Conservation (phyloP, 2,329 filamentous ascomycete genomes). For the Cryphonectria parasitica region DNA sequence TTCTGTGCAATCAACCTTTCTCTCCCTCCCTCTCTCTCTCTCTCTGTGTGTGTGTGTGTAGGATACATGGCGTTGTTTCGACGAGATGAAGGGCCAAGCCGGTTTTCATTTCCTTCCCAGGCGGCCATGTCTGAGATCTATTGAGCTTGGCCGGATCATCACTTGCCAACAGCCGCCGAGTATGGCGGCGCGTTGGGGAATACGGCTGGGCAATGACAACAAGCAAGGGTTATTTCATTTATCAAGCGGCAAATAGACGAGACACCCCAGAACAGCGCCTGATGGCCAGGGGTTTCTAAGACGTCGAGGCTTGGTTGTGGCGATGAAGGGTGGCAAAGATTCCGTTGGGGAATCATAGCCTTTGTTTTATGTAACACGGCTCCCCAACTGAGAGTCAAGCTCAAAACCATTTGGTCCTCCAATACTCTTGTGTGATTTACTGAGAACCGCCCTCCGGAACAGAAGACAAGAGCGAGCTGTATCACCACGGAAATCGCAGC, state of each 20-base stretch:
- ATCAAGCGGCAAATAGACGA: not conserved
- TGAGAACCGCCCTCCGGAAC: not conserved
- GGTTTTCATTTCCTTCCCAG: constrained; percentile 9
- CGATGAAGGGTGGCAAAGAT: not conserved
- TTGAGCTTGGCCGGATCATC: not conserved
- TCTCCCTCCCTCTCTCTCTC: not conserved
- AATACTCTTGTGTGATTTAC: not conserved
- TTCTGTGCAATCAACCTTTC: not conserved
- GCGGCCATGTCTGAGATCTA: constrained; percentile 6
- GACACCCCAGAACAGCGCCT: not conserved
- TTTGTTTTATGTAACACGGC: not conserved
- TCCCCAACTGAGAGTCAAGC: not conserved
- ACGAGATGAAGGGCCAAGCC: constrained; percentile 3
- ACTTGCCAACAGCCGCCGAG: not conserved
- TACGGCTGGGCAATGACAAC: not conserved
- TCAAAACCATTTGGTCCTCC: too few relatives aligned
- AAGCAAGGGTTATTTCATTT: not conserved
- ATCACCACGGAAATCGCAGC: not conserved
- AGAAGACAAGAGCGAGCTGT: not conserved
- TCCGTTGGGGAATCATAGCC: not conserved
- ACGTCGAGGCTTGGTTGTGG: not conserved
- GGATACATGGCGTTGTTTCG: constrained; percentile 5
- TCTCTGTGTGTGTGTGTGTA: not conserved
- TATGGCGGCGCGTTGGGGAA: not conserved
- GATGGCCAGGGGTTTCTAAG: not conserved